These are phyloP conservation scores for Anthoceros angustus DNA, from an alignment of 225 moss, liverwort and hornwort genomes.

Conservation along the genomic window DNA sequence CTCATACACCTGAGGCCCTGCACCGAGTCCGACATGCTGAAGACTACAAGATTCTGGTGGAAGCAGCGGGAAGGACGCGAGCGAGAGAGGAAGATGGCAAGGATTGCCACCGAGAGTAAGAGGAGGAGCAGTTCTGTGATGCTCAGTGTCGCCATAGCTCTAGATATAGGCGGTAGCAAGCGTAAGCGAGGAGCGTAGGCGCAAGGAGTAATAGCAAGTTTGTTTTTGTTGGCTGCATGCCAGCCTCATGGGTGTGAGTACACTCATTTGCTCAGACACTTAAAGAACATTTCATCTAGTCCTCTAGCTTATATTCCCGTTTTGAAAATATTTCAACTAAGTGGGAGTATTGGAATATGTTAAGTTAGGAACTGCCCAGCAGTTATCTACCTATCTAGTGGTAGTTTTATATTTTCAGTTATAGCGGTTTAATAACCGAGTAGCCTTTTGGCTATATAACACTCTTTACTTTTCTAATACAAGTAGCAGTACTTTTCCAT, in stretches of 20 bases:
- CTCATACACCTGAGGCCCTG: not conserved
- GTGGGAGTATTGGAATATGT: not conserved
- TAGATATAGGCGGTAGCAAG: not conserved
- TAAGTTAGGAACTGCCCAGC: not conserved
- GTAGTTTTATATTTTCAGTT: not conserved
- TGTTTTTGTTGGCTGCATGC: not conserved
- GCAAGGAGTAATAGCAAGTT: not conserved
- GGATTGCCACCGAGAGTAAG: not conserved
- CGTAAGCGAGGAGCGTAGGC: too few species aligned
- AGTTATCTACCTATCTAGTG: not conserved
- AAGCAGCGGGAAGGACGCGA: not conserved
- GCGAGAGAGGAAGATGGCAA: not conserved
- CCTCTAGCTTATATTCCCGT: not conserved
- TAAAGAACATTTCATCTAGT: not conserved
- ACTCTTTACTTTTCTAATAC: too few species aligned
- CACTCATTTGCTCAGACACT: not conserved
- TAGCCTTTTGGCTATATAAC: conserved; percentile 32
- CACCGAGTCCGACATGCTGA: not conserved
- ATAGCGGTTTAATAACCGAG: conserved; percentile 10
- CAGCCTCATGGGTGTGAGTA: not conserved
- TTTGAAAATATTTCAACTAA: not conserved
- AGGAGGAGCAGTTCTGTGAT: not conserved
- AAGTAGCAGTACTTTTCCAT: too few species aligned
- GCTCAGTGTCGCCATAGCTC: not conserved
- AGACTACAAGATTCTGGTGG: not conserved